Evolutionary conservation across 768 basidiomycete species (phyloP).

Genomic region (Trametes cubensis): DNA sequence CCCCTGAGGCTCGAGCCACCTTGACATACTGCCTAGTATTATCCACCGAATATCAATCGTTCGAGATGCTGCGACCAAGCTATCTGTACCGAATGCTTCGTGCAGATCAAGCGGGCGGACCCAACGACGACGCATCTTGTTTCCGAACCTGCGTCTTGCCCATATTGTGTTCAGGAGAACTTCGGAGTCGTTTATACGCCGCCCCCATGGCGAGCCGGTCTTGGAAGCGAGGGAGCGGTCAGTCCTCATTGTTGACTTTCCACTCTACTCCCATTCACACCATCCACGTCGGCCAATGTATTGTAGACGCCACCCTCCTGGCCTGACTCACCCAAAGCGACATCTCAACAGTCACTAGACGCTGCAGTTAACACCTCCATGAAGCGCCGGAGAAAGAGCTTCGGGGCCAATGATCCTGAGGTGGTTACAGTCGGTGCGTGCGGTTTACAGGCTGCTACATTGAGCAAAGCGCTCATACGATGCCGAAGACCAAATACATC

Average conservation of each 20-base stretch:
- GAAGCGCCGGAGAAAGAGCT: constrained; percentile 86
- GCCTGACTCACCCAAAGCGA: constrained; percentile 56
- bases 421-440: constrained; percentile 88
- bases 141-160: constrained; percentile 95
- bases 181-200: constrained; percentile 91
- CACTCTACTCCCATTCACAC: not conserved
- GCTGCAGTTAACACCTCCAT: constrained; percentile 24
- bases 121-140: constrained; percentile 94
- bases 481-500: constrained; percentile 85
- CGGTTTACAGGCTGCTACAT: constrained; percentile 1
- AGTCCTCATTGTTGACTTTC: constrained; percentile 32
- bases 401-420: constrained; percentile 81
- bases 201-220: constrained; percentile 79
- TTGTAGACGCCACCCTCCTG: constrained; percentile 46
- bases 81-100: constrained; percentile 99
- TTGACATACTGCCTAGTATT: constrained; percentile 63
- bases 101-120: constrained; percentile 96
- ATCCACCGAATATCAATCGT: constrained; percentile 94
- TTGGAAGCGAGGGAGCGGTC: constrained; percentile 73
- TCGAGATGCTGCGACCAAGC: constrained; percentile 98
- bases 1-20: constrained; percentile 21
- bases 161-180: constrained; percentile 96
- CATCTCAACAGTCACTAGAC: constrained; percentile 19
- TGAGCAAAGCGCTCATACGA: not conserved
- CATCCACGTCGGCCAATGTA: not conserved